phyloP scores from a whole-genome alignment of 768 basidiomycete species.

The Kwoniella sp. region DNA sequence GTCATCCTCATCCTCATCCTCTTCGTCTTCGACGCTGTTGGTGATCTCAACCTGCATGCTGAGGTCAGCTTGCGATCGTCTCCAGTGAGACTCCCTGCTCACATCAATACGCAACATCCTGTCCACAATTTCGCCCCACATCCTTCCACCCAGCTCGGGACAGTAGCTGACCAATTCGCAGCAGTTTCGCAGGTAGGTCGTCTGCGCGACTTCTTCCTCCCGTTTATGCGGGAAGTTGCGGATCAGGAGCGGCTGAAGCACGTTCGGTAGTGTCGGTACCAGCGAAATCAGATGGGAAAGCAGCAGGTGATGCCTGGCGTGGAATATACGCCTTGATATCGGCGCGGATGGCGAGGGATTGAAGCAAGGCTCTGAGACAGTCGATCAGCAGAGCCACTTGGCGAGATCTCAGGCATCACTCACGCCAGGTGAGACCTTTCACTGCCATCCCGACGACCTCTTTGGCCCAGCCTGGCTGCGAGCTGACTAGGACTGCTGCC shows the following conservation, averaged over 20 bases:
- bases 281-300: slow-evolving; percentile 81
- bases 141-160: slow-evolving; percentile 72
- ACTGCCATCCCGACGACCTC: slow-evolving; percentile 76
- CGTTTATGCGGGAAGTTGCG: slow-evolving; percentile 90
- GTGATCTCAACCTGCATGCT: slow-evolving; percentile 81
- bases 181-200: slow-evolving; percentile 85
- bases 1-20: slow-evolving; percentile 55
- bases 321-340: slow-evolving; percentile 74
- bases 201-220: slow-evolving; percentile 70
- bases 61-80: slow-evolving; percentile 2
- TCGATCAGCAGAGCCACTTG: slow-evolving; percentile 44
- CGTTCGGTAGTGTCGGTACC: slow-evolving; percentile 83
- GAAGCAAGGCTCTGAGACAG: slow-evolving; percentile 57
- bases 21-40: slow-evolving; percentile 87
- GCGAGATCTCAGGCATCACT: slow-evolving; percentile 7
- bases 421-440: slow-evolving; percentile 83
- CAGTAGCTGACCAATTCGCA: slow-evolving; percentile 80
- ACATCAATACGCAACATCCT: slow-evolving; percentile 96
- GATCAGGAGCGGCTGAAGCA: slow-evolving; percentile 76
- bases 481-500: slow-evolving; percentile 83
- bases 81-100: slow-evolving; percentile 37
- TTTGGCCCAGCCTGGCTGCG: slow-evolving; percentile 84
- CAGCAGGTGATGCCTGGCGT: slow-evolving; percentile 79
- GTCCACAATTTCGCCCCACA: slow-evolving; percentile 81
- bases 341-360: slow-evolving; percentile 43